phyloP scores from a whole-genome alignment of 257 asterid species.

The Mentha longifolia region DNA sequence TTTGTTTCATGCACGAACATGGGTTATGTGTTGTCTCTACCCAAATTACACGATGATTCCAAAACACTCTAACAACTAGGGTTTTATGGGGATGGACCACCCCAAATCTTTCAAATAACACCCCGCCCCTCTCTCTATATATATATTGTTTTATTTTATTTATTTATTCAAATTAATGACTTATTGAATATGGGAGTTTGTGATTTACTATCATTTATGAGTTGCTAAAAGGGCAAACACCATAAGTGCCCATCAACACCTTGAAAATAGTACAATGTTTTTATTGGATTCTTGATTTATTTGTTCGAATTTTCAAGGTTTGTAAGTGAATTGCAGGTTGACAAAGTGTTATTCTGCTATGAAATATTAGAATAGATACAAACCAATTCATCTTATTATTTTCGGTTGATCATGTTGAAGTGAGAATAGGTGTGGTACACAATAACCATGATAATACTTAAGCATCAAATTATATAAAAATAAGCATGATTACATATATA shows the following conservation, averaged over 20 bases:
- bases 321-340: too few relatives aligned
- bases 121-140: neutral
- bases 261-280: neutral
- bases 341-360: too few relatives aligned
- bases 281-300: neutral
- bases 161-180: neutral
- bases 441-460: too few relatives aligned
- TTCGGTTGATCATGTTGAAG: too few relatives aligned
- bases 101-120: slow-evolving; percentile 27
- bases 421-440: too few relatives aligned
- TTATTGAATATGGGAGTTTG: slow-evolving; percentile 11
- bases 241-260: neutral
- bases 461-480: too few relatives aligned
- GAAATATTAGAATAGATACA: too few relatives aligned
- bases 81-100: slow-evolving; percentile 43
- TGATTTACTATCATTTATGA: neutral
- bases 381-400: too few relatives aligned
- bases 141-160: neutral
- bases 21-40: slow-evolving; percentile 49
- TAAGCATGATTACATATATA: too few relatives aligned
- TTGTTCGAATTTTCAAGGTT: too few relatives aligned
- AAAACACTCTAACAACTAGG: neutral
- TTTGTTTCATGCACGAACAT: slow-evolving; percentile 52
- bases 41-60: slow-evolving; percentile 38
- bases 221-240: neutral